Evolutionary conservation across 148 eudicot genomes (phyloP).

Genomic region (Arctostaphylos glauca): DNA sequence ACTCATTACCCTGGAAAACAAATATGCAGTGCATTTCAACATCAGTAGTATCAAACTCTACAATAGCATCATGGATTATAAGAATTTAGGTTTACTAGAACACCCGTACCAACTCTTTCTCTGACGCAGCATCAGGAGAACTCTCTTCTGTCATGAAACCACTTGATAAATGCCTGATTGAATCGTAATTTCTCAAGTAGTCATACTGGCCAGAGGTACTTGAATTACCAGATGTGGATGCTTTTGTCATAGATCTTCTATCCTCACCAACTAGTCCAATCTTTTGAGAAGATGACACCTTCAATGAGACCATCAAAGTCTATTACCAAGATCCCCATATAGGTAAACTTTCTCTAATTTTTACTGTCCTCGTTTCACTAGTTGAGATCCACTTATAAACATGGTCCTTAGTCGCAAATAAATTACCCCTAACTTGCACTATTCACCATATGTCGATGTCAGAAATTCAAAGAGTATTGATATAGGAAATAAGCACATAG

Average conservation of each 20-base stretch:
- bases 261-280: conserved; percentile 27
- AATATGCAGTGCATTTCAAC: conserved; percentile 5
- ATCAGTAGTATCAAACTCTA: not conserved
- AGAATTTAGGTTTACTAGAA: not conserved
- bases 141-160: conserved; percentile 41
- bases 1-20: conserved; percentile 78
- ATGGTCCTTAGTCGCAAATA: not conserved
- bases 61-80: not conserved
- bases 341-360: not conserved
- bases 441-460: not conserved
- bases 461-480: not conserved
- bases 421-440: not conserved
- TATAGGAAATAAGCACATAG: not conserved
- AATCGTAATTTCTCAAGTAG: conserved; percentile 41
- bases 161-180: conserved; percentile 46
- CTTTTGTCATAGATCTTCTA: conserved; percentile 21
- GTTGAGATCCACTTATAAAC: not conserved
- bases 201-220: conserved; percentile 28
- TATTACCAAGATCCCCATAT: not conserved
- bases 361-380: not conserved
- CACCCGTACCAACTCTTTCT: conserved; percentile 76
- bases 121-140: conserved; percentile 78
- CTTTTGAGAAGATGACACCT: conserved; percentile 27
- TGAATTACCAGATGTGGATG: conserved; percentile 19
- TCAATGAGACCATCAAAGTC: conserved; percentile 12